phyloP scores from a whole-genome alignment of 2,329 filamentous ascomycete genomes.

The Curvularia eragrostidis region DNA sequence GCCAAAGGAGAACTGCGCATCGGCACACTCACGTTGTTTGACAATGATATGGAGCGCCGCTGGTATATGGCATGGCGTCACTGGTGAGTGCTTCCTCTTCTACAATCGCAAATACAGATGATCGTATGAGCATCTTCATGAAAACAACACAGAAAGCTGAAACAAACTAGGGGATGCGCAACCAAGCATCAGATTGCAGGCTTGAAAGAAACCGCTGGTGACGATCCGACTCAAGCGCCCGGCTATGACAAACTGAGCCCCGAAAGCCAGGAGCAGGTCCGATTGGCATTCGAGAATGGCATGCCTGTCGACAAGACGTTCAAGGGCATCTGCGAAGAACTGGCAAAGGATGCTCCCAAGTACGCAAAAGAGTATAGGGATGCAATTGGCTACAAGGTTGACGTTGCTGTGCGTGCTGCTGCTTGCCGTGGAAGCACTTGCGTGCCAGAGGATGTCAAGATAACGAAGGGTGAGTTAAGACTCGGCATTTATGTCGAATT shows the following conservation, averaged over 20 bases:
- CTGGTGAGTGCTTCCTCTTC: slow-evolving; percentile 68
- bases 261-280: slow-evolving; percentile 75
- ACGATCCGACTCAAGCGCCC: slow-evolving; percentile 71
- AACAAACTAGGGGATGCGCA: slow-evolving; percentile 74
- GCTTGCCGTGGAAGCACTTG: slow-evolving; percentile 75
- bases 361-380: slow-evolving; percentile 20
- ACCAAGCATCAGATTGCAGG: slow-evolving; percentile 75
- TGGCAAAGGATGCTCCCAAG: slow-evolving; percentile 9
- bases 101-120: not conserved
- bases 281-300: slow-evolving; percentile 71
- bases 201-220: slow-evolving; percentile 63
- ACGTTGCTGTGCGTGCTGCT: slow-evolving; percentile 52
- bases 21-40: slow-evolving; percentile 67
- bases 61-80: slow-evolving; percentile 75
- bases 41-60: slow-evolving; percentile 61
- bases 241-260: slow-evolving; percentile 76
- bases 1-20: slow-evolving; percentile 78
- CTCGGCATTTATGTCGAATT: slow-evolving; percentile 62
- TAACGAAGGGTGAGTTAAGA: slow-evolving; percentile 79
- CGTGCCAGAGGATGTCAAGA: slow-evolving; percentile 71
- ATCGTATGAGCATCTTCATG: too few species aligned
- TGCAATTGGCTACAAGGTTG: slow-evolving; percentile 27
- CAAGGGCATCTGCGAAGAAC: slow-evolving; percentile 71
- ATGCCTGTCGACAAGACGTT: slow-evolving; percentile 83
- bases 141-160: not conserved